phyloP scores from a whole-genome alignment of 1,139 yeast genomes.

The Protomyces arabidopsidicola region DNA sequence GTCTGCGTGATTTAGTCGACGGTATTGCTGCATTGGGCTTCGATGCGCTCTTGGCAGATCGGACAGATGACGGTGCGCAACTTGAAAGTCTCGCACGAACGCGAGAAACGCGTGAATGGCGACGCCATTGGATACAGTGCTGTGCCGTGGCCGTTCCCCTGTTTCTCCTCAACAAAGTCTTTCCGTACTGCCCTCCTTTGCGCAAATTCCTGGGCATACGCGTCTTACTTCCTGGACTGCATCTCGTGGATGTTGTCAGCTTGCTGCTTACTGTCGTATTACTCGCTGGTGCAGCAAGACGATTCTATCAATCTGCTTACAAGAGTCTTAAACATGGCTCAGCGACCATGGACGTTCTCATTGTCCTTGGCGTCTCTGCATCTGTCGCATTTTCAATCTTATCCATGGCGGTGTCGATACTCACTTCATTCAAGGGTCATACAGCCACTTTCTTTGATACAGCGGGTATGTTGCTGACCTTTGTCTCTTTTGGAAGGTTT shows the following conservation, averaged over 20 bases:
- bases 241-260: conserved; percentile 54
- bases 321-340: conserved; percentile 63
- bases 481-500: conserved; percentile 84
- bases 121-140: conserved; percentile 50
- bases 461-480: conserved; percentile 72
- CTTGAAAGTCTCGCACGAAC: conserved; percentile 61
- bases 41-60: conserved; percentile 45
- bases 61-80: conserved; percentile 56
- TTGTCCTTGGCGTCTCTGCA: conserved; percentile 73
- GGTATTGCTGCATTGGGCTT: conserved; percentile 53
- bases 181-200: conserved; percentile 34
- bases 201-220: conserved; percentile 16
- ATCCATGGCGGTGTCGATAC: conserved; percentile 49
- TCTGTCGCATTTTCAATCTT: conserved; percentile 70
- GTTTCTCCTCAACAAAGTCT: conserved; percentile 52
- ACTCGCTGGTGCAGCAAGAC: conserved; percentile 61
- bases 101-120: conserved; percentile 72
- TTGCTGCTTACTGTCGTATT: conserved; percentile 59
- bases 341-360: conserved; percentile 95
- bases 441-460: conserved; percentile 85
- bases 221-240: conserved; percentile 40
- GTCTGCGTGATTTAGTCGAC: conserved; percentile 51
- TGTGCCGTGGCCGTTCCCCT: conserved; percentile 60
- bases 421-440: conserved; percentile 42
- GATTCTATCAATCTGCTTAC: conserved; percentile 60